Conservation (phyloP, 2,329 filamentous ascomycete genomes). For the Cladophialophora psammophila region DNA sequence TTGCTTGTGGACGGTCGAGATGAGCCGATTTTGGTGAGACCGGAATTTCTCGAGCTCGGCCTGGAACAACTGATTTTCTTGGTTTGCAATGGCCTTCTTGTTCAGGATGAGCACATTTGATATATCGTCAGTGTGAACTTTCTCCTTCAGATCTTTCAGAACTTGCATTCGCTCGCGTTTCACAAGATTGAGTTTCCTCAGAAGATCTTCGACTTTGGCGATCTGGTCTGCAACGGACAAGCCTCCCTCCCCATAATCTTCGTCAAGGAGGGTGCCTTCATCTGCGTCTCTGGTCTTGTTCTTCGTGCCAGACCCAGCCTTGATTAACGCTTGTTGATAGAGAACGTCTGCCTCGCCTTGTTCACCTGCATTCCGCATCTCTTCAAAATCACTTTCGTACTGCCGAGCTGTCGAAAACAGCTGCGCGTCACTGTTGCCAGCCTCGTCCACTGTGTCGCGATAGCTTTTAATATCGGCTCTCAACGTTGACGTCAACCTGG, state of each 20-base stretch:
- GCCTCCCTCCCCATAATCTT: constrained; percentile 83
- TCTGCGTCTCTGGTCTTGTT: constrained; percentile 64
- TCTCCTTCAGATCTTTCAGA: constrained; percentile 95
- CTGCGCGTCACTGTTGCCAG: constrained; percentile 82
- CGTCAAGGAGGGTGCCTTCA: constrained; percentile 85
- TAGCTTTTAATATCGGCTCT: constrained; percentile 88
- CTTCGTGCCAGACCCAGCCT: constrained; percentile 69
- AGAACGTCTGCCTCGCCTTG: constrained; percentile 85
- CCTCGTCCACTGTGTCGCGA: constrained; percentile 86
- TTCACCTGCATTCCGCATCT: constrained; percentile 90
- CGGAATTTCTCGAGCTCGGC: constrained; percentile 97
- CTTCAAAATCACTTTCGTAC: constrained; percentile 87
- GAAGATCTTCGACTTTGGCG: constrained; percentile 81
- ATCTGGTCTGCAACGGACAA: constrained; percentile 90
- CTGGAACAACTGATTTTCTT: constrained; percentile 91
- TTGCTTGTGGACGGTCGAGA: constrained; percentile 96
- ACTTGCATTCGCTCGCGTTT: constrained; percentile 92
- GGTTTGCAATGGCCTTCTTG: constrained; percentile 93
- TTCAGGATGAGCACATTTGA: constrained; percentile 97
- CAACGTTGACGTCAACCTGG: constrained; percentile 84
- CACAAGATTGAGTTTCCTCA: constrained; percentile 89
- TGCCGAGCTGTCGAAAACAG: constrained; percentile 83
- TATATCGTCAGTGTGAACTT: constrained; percentile 92
- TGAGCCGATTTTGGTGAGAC: constrained; percentile 85
- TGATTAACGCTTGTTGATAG: constrained; percentile 85